A percentile compares a stretch with the other conserved stretches of the same genome.
These are phyloP conservation scores for Exserohilum rostratum DNA, from an alignment of 2,329 filamentous ascomycete genomes.

Conservation along the genomic window DNA sequence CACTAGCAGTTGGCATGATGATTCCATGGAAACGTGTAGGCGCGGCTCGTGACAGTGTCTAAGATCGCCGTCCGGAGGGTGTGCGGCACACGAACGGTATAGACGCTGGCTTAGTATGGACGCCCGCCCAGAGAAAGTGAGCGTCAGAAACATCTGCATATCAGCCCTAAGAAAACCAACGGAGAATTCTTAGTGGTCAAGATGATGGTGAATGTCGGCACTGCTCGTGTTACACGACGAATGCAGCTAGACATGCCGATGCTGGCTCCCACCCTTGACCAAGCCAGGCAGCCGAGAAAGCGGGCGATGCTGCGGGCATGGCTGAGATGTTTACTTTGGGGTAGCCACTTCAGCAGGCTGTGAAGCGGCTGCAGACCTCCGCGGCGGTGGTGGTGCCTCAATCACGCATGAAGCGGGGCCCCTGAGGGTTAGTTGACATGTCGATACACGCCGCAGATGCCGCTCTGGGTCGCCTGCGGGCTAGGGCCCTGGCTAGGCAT, in stretches of 20 bases:
- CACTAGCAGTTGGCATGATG: constrained; percentile 21
- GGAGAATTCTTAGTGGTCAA: constrained; percentile 17
- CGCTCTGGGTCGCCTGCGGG: background rate
- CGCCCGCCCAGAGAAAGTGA: constrained; percentile 7
- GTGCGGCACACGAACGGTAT: constrained; percentile 20
- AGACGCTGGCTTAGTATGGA: constrained; percentile 12
- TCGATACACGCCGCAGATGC: background rate
- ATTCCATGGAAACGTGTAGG: constrained; percentile 16
- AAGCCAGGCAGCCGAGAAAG: constrained; percentile 10
- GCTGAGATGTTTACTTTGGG: constrained; percentile 21
- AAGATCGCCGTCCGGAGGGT: constrained; percentile 26
- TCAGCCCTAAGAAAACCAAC: constrained; percentile 17
- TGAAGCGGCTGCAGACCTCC: constrained; percentile 19
- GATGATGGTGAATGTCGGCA: constrained; percentile 2
- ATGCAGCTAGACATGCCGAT: constrained; percentile 24
- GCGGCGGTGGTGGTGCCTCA: constrained; percentile 20
- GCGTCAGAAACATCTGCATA: constrained; percentile 11
- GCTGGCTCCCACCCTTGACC: constrained; percentile 16
- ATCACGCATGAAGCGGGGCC: background rate
- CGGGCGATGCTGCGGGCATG: constrained; percentile 17
- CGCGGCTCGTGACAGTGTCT: constrained; percentile 14
- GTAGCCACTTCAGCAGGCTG: constrained; percentile 20
- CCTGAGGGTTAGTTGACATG: constrained; percentile 4
- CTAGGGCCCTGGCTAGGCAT: constrained; percentile 5
- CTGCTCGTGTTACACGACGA: constrained; percentile 14